Evolutionary conservation across 192 early-diverging fungal genomes (phyloP).

Genomic region (Coemansia sp.): DNA sequence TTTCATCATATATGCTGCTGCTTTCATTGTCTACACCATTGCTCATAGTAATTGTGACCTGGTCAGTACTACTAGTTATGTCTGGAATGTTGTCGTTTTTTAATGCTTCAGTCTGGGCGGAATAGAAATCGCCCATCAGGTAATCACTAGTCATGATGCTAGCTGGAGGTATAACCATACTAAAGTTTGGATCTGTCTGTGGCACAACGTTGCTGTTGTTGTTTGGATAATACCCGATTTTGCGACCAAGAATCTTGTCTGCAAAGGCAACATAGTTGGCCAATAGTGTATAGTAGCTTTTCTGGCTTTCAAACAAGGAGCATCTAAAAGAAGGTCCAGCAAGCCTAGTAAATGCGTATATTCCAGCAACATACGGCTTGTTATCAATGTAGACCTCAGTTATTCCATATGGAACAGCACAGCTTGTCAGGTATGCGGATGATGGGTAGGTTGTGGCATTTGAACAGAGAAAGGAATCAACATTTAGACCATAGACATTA

Average conservation of each 20-base stretch:
- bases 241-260: background rate
- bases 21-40: too few species aligned
- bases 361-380: background rate
- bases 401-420: constrained; percentile 3
- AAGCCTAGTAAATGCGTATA: background rate
- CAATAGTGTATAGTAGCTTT: background rate
- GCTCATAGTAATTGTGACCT: too few species aligned
- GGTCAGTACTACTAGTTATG: too few species aligned
- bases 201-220: background rate
- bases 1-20: too few species aligned
- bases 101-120: background rate
- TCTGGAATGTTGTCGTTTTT: background rate
- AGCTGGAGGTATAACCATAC: background rate
- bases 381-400: background rate
- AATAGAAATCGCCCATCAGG: background rate
- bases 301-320: background rate
- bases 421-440: background rate
- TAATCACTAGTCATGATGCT: background rate
- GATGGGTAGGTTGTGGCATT: background rate
- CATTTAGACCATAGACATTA: background rate
- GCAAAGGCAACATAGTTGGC: constrained; percentile 6
- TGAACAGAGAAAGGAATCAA: background rate
- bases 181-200: background rate
- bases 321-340: background rate
- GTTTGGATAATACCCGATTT: background rate